phyloP scores from a whole-genome alignment of 768 basidiomycete genomes.

The Nidularia pulvinata region DNA sequence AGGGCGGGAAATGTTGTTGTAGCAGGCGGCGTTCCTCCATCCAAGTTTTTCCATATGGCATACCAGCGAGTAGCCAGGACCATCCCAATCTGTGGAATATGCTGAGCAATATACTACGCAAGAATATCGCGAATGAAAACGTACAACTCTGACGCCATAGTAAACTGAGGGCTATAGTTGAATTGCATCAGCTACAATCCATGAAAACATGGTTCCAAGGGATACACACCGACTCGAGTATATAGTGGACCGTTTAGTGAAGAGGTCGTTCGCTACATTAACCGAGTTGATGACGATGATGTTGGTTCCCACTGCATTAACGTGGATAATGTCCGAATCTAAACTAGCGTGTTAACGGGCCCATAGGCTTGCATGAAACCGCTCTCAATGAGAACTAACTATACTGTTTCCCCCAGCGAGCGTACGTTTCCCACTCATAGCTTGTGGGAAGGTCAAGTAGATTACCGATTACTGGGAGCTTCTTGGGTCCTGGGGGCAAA shows the following conservation, averaged over 20 bases:
- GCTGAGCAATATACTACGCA: background rate
- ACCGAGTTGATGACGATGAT: background rate
- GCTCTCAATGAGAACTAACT: background rate
- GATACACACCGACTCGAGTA: background rate
- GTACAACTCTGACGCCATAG: background rate
- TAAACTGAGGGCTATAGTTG: background rate
- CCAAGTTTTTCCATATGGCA: background rate
- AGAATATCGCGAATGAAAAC: background rate
- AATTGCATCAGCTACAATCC: background rate
- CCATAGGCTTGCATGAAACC: background rate
- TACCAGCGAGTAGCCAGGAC: background rate
- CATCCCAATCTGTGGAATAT: background rate
- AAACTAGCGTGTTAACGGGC: background rate
- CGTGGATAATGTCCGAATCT: background rate
- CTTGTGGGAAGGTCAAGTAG: background rate
- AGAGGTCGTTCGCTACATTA: background rate
- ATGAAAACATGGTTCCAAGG: background rate
- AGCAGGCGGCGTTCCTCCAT: background rate
- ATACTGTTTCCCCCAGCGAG: background rate
- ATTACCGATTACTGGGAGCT: background rate
- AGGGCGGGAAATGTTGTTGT: background rate
- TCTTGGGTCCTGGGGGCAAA: background rate
- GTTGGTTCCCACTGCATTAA: background rate
- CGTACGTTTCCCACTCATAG: background rate
- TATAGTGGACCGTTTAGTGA: background rate